Base-by-base conservation (phyloP, 495 filamentous ascomycete genomes). In the Polyplosphaeria fusca region DNA sequence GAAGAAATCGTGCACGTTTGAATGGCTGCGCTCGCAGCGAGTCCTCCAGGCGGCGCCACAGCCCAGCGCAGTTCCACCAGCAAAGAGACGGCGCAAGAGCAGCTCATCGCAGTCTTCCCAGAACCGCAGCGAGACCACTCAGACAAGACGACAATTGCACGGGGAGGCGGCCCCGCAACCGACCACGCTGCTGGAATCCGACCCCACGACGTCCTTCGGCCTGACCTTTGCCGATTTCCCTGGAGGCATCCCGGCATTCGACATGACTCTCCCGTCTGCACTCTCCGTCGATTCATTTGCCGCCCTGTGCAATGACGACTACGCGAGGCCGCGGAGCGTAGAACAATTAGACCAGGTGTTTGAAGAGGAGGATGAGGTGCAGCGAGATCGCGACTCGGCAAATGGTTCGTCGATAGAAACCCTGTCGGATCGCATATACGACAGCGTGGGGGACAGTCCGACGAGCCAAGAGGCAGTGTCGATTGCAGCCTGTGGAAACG, bases 1-100 rank as follows among this genome's bases (percentile, higher is more conserved):
- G 18, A 65, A 66, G 13, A 71, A 71, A 47, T 45, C 37, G 5
- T 71, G 69, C 54, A 71, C 65, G 4, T 64, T 66, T 38, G 58
- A 70, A 20, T 70, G 69, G 67, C 59, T 62, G 18, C 51, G 51
- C 25, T 54, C 57, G 20, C 66, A 67, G 30, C 46, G n/a, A 1
- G n/a, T 46, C 19, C 30, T 5, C 57, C 63, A 47, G 47, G 54
- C 45, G 18, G 35, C 42, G 19, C 32, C 54, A 16, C 50, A 39
- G 37, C 32, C 51, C 22, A 55, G 25, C 19, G 19, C 60, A 14
- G 23, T 37, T 19, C 45, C 45, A 16, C 49, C 55, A 32, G 43
- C 50, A 25, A 53, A 64, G 32, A 49, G 58, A 30, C 55, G 55
- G n/a, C 50, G 55, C 2, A 59, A 55, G 23, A 59, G 44, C 39